phyloP scores from a whole-genome alignment of 371 early-diverging fungal species.

The Mucor racemosus region DNA sequence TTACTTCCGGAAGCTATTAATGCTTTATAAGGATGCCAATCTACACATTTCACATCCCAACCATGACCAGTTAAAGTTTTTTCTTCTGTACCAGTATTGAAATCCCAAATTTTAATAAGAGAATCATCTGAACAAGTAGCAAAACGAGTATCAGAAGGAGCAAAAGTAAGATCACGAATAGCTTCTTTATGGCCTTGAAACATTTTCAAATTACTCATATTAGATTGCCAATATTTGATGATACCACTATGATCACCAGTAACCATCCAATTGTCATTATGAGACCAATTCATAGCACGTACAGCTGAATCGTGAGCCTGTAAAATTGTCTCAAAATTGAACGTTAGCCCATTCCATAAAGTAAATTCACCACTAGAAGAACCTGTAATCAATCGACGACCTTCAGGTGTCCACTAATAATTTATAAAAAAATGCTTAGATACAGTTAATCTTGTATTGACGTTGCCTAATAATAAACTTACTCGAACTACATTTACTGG shows the following conservation, averaged over 20 bases:
- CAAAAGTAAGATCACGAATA: constrained; percentile 85
- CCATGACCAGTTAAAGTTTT: constrained; percentile 92
- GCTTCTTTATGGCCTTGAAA: constrained; percentile 94
- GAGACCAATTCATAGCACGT: constrained; percentile 98
- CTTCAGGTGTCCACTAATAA: constrained; percentile 97
- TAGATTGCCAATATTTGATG: constrained; percentile 99
- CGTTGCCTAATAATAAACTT: constrained; percentile 23
- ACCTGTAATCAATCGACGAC: constrained; percentile 97
- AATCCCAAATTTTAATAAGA: constrained; percentile 97
- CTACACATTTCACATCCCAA: constrained; percentile 99
- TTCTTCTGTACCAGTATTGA: constrained; percentile 91
- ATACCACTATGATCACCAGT: constrained; percentile 96
- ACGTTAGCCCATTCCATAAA: constrained; percentile 98
- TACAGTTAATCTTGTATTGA: background rate
- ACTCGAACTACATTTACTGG: constrained; percentile 96
- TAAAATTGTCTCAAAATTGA: constrained; percentile 99
- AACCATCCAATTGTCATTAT: constrained; percentile 96
- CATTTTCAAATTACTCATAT: constrained; percentile 97
- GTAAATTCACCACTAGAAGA: constrained; percentile 99
- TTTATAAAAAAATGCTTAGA: background rate
- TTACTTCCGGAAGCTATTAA: constrained; percentile 98
- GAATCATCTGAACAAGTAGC: constrained; percentile 98
- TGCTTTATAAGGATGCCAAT: constrained; percentile 98
- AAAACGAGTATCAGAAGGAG: constrained; percentile 89
- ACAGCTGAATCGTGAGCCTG: constrained; percentile 98